These are phyloP conservation scores for Neonectria magnoliae DNA, from an alignment of 2,329 filamentous ascomycete species.

Conservation along the genomic window DNA sequence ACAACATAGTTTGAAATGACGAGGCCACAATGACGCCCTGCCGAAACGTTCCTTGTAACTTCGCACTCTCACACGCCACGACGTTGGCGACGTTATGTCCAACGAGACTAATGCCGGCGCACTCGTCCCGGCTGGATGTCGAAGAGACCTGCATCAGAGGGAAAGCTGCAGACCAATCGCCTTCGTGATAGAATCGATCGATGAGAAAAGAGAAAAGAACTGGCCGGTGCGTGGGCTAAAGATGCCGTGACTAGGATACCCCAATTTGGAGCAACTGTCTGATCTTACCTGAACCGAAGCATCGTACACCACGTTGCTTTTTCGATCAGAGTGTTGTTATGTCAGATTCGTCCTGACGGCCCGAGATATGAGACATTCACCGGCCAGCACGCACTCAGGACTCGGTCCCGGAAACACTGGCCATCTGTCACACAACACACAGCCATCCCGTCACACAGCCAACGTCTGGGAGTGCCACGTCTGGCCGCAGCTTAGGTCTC, in stretches of 20 bases:
- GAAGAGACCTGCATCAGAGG: constrained; percentile 23
- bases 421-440: constrained; percentile 4
- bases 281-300: constrained; percentile 7
- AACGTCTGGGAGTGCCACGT: constrained; percentile 19
- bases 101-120: constrained; percentile 25
- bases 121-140: constrained; percentile 19
- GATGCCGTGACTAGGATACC: constrained; percentile 17
- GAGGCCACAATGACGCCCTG: constrained; percentile 14
- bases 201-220: constrained; percentile 30
- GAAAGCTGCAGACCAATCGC: constrained; percentile 16
- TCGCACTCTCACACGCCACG: constrained; percentile 15
- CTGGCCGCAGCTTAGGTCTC: constrained; percentile 16
- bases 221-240: constrained; percentile 15
- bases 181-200: background rate
- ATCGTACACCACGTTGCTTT: constrained; percentile 30
- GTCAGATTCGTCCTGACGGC: constrained; percentile 21
- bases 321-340: constrained; percentile 23
- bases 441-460: background rate
- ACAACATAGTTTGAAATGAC: constrained; percentile 18
- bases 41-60: background rate
- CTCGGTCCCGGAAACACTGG: background rate
- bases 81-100: constrained; percentile 15
- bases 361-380: constrained; percentile 18
- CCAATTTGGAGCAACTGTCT: constrained; percentile 20
- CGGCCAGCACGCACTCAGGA: background rate